Evolutionary conservation across 768 basidiomycete species (phyloP), one percentile per base, ranked within the genome.

Genomic region (Leccinum rimulosum): DNA sequence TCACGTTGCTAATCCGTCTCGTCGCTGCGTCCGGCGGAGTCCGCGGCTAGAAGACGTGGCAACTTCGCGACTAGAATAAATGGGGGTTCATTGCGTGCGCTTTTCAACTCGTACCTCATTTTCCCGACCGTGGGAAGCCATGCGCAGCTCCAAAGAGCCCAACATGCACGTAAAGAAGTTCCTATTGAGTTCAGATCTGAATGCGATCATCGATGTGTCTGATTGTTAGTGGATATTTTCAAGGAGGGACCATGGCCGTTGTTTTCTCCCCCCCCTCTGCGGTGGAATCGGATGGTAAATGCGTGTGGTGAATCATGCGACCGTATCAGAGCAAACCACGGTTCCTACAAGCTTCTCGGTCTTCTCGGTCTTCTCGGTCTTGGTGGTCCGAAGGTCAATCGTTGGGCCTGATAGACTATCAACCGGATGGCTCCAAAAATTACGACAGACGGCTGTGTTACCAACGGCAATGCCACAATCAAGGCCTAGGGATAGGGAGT

Each of bases 381-480:
- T 19, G 15, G 53, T 25, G 63, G 58, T 64, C 60, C 60, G 61
- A 68, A 58, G 15, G 35, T 12, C 1, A 22, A 10, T 35, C 33
- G 12, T 35, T 35, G 33, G 15, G 38, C 7, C 43, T 38, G n/a
- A 22, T 54, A 51, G 15, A 33, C 43, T 38, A 3, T 43, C 33
- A 48, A n/a, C 12, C 7, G 35, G 49, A 49, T 14, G 50, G 40
- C 14, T 49, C 8, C 28, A 40, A 50, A 54, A 57, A 30, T 48
- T 58, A 30, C 43, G 54, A 56, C 51, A 12, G 14, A 55, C 50
- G 56, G 36, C 54, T 49, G 38, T 56, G 22, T 22, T 22, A 22
- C 28, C 47, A 47, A 36, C 36, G 15, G 52, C 33, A 19, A 45
- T 61, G 58, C 59, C 64, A 68, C 61, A 10, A 62, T 68, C 61